Evolutionary conservation across 805 yeast genomes (phyloP).

Genomic region (Saccharomycopsis selenospora): DNA sequence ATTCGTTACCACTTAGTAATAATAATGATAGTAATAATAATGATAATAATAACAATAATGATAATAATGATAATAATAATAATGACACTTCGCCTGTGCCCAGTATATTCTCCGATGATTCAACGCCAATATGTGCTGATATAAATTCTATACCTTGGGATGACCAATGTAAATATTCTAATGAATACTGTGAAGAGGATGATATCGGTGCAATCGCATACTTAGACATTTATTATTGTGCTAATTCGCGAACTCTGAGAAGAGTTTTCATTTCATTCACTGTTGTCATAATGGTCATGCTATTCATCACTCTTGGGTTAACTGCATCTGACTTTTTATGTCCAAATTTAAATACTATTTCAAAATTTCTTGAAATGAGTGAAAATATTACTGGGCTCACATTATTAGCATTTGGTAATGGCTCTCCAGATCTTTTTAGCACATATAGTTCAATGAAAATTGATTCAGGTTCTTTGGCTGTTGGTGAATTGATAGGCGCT

Average conservation of each 20-base stretch:
- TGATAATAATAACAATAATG: too few species aligned
- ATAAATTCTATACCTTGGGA: conserved; percentile 5
- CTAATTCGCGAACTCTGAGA: not conserved
- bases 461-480: conserved; percentile 68
- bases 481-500: conserved; percentile 90
- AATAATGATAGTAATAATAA: too few species aligned
- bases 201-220: conserved; percentile 35
- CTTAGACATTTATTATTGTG: conserved; percentile 27
- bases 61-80: too few species aligned
- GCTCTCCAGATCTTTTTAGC: conserved; percentile 82
- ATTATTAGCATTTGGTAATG: conserved; percentile 83
- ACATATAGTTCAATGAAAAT: conserved; percentile 75
- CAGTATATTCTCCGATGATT: not conserved
- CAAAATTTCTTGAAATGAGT: conserved; percentile 54
- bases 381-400: conserved; percentile 84
- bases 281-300: conserved; percentile 29
- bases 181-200: conserved; percentile 29
- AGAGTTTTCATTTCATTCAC: conserved; percentile 15
- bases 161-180: conserved; percentile 35
- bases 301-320: conserved; percentile 62
- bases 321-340: conserved; percentile 79
- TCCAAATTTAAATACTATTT: conserved; percentile 65
- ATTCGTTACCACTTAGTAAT: too few species aligned
- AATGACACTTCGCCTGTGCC: not conserved
- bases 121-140: conserved; percentile 5